phyloP scores from a whole-genome alignment of 441 rosid species.

The Manihot esculenta region DNA sequence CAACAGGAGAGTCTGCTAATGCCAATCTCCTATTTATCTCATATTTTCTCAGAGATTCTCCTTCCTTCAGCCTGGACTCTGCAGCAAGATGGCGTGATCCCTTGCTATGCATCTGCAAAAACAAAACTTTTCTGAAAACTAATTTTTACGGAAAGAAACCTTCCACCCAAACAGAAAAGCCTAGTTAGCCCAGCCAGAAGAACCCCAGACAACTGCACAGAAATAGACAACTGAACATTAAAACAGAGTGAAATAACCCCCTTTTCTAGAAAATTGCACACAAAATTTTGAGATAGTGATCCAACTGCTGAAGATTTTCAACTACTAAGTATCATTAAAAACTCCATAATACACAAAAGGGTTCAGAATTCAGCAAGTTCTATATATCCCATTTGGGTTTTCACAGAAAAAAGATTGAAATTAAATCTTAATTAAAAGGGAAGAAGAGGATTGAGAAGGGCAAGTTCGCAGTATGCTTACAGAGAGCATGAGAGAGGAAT shows the following conservation, averaged over 20 bases:
- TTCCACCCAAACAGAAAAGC: neutral
- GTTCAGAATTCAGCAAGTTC: neutral
- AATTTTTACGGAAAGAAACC: neutral
- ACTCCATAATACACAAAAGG: neutral
- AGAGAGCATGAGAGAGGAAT: slow-evolving; percentile 46
- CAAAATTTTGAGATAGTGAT: neutral
- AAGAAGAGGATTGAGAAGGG: neutral
- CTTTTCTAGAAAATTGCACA: too few relatives aligned
- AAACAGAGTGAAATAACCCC: too few relatives aligned
- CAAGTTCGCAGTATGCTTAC: slow-evolving; percentile 14
- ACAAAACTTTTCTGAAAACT: neutral
- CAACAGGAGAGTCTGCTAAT: slow-evolving; percentile 22
- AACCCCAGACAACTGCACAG: neutral
- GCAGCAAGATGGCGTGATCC: slow-evolving; percentile 45
- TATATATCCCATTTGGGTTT: neutral
- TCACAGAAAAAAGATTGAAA: neutral
- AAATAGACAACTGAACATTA: too few relatives aligned
- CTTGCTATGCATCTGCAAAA: slow-evolving; percentile 43
- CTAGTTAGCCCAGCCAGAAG: neutral
- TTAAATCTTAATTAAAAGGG: neutral
- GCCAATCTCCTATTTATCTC: slow-evolving; percentile 44
- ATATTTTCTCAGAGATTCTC: slow-evolving; percentile 27
- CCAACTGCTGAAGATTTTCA: too few relatives aligned
- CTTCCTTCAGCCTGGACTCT: slow-evolving; percentile 36
- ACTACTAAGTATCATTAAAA: too few relatives aligned